A percentile compares a stretch with the other conserved stretches of the same genome.
phyloP scores from a whole-genome alignment of 768 basidiomycete genomes.

The Tylopilus vinaceipallidus region DNA sequence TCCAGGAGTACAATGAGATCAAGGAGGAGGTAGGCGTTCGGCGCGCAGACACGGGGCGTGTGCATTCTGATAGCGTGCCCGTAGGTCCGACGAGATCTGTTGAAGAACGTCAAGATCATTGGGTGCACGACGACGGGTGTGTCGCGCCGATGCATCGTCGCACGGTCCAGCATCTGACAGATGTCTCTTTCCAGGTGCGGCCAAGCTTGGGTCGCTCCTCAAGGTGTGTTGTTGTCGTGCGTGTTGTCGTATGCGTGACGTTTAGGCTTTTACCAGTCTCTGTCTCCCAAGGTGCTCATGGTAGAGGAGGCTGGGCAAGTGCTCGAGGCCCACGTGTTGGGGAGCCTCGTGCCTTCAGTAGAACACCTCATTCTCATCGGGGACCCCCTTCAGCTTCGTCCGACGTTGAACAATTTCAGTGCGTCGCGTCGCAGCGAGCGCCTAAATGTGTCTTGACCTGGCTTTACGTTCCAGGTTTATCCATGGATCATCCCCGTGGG shows the following conservation, averaged over 20 bases:
- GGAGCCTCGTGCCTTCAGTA: constrained; percentile 59
- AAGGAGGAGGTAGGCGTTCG: constrained; percentile 57
- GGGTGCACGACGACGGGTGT: constrained; percentile 77
- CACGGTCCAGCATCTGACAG: too few relatives aligned
- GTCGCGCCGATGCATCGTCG: background rate
- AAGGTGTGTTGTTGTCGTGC: constrained; percentile 37
- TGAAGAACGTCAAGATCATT: constrained; percentile 57
- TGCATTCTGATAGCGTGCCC: background rate
- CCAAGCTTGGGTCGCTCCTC: constrained; percentile 58
- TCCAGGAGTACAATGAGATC: constrained; percentile 36
- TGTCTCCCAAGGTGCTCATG: constrained; percentile 59
- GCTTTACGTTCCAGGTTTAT: constrained; percentile 46
- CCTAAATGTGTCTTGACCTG: background rate
- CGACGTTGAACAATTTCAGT: constrained; percentile 64
- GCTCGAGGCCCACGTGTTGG: constrained; percentile 72
- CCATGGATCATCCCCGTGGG: constrained; percentile 64
- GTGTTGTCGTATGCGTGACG: background rate
- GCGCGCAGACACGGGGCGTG: too few relatives aligned
- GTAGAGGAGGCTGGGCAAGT: constrained; percentile 86
- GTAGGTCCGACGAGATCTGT: constrained; percentile 58
- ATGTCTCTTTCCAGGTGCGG: constrained; percentile 52
- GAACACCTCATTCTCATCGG: constrained; percentile 81
- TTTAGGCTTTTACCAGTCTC: constrained; percentile 41
- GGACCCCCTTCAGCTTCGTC: constrained; percentile 74
- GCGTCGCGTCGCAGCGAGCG: constrained; percentile 12